Base-by-base conservation (phyloP, 306 rosid species). In the Potentilla sterilis region DNA sequence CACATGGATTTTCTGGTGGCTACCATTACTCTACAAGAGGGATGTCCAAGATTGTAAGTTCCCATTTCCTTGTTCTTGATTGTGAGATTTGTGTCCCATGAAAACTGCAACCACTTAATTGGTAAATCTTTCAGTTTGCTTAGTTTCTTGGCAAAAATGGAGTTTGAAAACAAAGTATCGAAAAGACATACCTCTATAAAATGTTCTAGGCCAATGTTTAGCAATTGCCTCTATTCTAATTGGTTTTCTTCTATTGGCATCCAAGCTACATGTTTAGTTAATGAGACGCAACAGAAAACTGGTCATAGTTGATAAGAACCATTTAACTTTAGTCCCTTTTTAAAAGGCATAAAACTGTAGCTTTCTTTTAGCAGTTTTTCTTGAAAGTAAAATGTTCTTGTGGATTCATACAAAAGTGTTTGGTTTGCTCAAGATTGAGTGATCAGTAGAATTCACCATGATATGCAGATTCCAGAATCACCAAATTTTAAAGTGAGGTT, bases 381-480 rank as follows among this genome's bases (percentile, higher is more conserved):
- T 44, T 44, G 14, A 11, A 69, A 69, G 58, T 24, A 34, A 48
- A 48, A 9, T 61, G 32, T 70, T 18, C 12, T 34, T 49, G 64
- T 11, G 47, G 28, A 71, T 11, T 41, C 22, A 52, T 40, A 19
- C 22, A 44, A 48, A 9, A 18, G 18, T 59, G 11, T 3, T 44
- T 34, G 6, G 11, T 35, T 68, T 16, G 14, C 72, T 43, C 37
- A 24, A 43, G 1, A 69, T 24, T 70, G 41, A 54, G 61, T n/a
- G 38, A 32, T 52, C 65, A 40, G 49, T 34, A 11, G 67, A 32
- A 62, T 62, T 62, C 67, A 5, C 54, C 35, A 41, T 41, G 22
- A 47, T 59, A 28, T 46, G 75, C 78, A 89, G 93, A 79, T 89
- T 52, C 93, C 93, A n/a, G 86, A 89, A 73, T 88, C 92, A 72